A percentile compares a stretch with the other conserved stretches of the same genome.
phyloP scores from a whole-genome alignment of 1,139 yeast genomes.

The Groenewaldozyma auringiensis region DNA sequence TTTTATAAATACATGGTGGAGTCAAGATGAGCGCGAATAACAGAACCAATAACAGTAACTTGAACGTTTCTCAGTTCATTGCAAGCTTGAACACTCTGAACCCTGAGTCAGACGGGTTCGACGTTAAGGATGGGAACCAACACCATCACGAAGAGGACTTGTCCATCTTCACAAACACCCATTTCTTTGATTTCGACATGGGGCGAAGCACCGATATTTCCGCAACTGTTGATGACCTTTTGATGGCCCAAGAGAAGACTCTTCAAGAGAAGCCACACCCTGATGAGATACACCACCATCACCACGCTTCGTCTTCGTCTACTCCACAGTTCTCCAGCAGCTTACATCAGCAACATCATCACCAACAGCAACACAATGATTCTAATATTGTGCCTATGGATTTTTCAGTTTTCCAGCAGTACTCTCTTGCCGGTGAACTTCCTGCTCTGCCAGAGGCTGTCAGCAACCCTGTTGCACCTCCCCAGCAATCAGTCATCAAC shows the following conservation, averaged over 20 bases:
- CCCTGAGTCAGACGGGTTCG: constrained; percentile 20
- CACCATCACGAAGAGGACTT: constrained; percentile 30
- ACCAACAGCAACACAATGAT: not conserved
- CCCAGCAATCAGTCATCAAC: constrained; percentile 2
- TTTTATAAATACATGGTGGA: not conserved
- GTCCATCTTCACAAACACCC: constrained; percentile 36
- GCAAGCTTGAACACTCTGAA: constrained; percentile 29
- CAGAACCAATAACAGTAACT: constrained; percentile 16
- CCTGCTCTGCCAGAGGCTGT: constrained; percentile 8
- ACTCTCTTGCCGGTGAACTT: constrained; percentile 20
- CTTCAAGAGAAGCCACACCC: constrained; percentile 23
- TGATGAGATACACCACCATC: constrained; percentile 11
- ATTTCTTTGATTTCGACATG: constrained; percentile 38
- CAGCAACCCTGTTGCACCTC: constrained; percentile 3
- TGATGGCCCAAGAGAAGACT: constrained; percentile 34
- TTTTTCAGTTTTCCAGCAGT: constrained; percentile 17
- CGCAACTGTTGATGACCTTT: constrained; percentile 34
- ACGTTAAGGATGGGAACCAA: constrained; percentile 2
- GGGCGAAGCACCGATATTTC: constrained; percentile 37
- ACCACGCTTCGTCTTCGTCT: constrained; percentile 1
- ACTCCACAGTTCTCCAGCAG: not conserved
- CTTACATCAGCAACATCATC: constrained; percentile 5
- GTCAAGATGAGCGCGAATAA: not conserved
- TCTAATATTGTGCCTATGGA: constrained; percentile 13
- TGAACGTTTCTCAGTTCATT: constrained; percentile 28